Conservation (phyloP, 2,329 filamentous ascomycete genomes). For the Aspergillus carbonarius region DNA sequence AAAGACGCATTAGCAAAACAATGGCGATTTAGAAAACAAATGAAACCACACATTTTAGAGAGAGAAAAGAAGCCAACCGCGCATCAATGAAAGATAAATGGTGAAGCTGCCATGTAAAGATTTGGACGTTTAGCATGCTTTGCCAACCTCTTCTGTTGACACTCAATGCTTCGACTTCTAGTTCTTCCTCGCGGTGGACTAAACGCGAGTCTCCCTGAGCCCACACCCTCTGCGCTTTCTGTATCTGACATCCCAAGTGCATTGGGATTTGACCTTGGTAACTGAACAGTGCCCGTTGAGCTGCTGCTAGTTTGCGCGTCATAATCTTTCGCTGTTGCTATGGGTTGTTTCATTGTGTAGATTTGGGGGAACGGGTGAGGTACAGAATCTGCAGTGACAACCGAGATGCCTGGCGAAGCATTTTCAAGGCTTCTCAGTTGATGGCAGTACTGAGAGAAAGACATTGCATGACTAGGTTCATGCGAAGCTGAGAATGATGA, state of each 20-base stretch:
- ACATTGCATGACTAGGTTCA: neutral
- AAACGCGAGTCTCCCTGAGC: neutral
- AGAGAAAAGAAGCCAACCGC: neutral
- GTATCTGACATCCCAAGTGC: neutral
- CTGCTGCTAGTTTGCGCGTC: neutral
- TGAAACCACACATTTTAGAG: neutral
- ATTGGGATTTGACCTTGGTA: neutral
- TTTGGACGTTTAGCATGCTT: conserved; percentile 20
- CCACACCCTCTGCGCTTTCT: neutral
- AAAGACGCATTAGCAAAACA: neutral
- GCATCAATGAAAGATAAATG: conserved; percentile 15
- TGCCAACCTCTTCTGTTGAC: conserved; percentile 18
- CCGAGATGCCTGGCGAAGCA: neutral
- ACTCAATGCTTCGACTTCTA: conserved; percentile 26
- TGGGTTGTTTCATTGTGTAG: neutral
- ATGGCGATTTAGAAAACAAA: neutral
- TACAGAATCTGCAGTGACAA: neutral
- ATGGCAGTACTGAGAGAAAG: conserved; percentile 14
- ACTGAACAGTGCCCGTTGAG: neutral
- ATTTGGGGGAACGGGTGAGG: neutral
- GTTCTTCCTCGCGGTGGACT: conserved; percentile 25
- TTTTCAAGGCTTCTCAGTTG: conserved; percentile 14
- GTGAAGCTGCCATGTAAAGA: conserved; percentile 11
- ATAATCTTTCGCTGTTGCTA: neutral
- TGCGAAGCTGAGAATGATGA: conserved; percentile 10